These are phyloP conservation scores for Exophiala xenobiotica DNA, from an alignment of 2,329 filamentous ascomycete genomes.

Conservation along the genomic window DNA sequence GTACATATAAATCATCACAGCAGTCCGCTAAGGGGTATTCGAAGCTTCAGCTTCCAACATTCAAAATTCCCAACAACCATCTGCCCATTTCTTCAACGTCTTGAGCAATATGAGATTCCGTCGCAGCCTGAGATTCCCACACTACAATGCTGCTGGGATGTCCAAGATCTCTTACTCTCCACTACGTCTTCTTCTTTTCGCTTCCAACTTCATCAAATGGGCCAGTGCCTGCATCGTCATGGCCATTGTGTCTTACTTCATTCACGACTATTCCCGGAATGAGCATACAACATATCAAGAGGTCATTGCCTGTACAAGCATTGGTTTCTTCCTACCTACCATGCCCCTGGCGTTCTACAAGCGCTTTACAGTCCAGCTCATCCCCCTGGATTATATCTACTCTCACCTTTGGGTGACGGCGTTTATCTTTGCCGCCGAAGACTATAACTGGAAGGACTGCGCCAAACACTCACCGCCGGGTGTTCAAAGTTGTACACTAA, in stretches of 20 bases:
- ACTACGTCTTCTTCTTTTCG: neutral
- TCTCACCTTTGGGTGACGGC: conserved; percentile 44
- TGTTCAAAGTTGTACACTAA: conserved; percentile 1
- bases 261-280: conserved; percentile 7
- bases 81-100: neutral
- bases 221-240: conserved; percentile 9
- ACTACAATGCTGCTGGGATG: neutral
- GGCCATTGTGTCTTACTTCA: conserved; percentile 11
- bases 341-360: conserved; percentile 4
- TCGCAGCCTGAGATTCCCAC: neutral
- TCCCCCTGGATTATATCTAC: conserved; percentile 9
- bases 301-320: conserved; percentile 65
- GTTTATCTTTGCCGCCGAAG: conserved; percentile 49
- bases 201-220: conserved; percentile 5
- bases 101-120: conserved; percentile 3
- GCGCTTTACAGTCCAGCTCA: neutral
- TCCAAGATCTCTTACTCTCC: neutral
- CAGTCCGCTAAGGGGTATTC: neutral
- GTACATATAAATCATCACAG: neutral
- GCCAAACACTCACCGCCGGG: neutral
- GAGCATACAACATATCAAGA: conserved; percentile 61
- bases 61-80: neutral
- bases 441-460: conserved; percentile 37
- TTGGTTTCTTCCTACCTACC: conserved; percentile 7
- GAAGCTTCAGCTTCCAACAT: neutral